phyloP scores from a whole-genome alignment of 2,329 filamentous ascomycete genomes.

The Cordyceps javanica region DNA sequence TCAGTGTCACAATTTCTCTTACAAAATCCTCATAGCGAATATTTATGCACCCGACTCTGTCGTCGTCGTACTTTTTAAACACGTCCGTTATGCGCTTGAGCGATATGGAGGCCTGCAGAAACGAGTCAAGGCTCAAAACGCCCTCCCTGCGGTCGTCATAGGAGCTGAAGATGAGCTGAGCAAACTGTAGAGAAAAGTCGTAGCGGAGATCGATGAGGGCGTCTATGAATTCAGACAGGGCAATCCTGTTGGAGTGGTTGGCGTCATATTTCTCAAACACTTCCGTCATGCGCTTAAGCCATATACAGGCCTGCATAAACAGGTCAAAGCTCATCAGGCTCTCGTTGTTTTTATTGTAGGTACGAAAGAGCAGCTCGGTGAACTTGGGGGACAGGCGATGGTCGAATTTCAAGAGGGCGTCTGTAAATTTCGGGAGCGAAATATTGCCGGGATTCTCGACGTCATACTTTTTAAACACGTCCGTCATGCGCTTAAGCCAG shows the following conservation, averaged over 20 bases:
- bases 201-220: too few species aligned
- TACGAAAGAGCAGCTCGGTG: slow-evolving; percentile 76
- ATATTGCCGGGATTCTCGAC: slow-evolving; percentile 82
- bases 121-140: too few species aligned
- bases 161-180: too few species aligned
- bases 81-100: too few species aligned
- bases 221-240: too few species aligned
- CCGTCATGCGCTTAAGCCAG: slow-evolving; percentile 94
- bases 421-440: slow-evolving; percentile 76
- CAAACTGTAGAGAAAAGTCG: too few species aligned
- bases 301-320: slow-evolving; percentile 96
- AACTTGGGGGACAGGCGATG: slow-evolving; percentile 84
- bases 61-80: too few species aligned
- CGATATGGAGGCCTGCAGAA: too few species aligned
- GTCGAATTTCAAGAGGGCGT: slow-evolving; percentile 86
- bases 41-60: slow-evolving; percentile 88
- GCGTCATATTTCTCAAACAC: slow-evolving; percentile 98
- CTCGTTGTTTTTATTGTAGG: slow-evolving; percentile 72
- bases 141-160: too few species aligned
- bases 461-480: slow-evolving; percentile 98
- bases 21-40: slow-evolving; percentile 78
- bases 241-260: too few species aligned
- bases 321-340: slow-evolving; percentile 85
- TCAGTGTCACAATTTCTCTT: slow-evolving; percentile 58
- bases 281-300: slow-evolving; percentile 96